Conservation (phyloP, 2,329 filamentous ascomycete genomes). For the Ophiostoma piceae region DNA sequence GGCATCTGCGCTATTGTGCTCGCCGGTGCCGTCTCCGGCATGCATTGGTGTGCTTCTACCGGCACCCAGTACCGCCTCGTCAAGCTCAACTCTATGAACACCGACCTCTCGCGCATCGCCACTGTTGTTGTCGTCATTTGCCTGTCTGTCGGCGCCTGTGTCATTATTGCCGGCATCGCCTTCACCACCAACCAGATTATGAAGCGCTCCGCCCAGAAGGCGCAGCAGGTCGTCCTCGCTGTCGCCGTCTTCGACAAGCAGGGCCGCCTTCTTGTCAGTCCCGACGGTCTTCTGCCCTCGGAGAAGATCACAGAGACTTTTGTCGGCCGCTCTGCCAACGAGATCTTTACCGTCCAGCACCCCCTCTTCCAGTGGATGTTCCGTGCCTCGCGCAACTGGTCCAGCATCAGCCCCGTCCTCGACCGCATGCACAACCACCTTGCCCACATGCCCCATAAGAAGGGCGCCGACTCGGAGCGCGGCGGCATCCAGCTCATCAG, state of each 20-base stretch:
- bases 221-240: slow-evolving; percentile 55
- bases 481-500: slow-evolving; percentile 41
- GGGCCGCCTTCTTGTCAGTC: slow-evolving; percentile 63
- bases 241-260: slow-evolving; percentile 62
- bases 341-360: slow-evolving; percentile 70
- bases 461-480: slow-evolving; percentile 27
- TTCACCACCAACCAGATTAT: slow-evolving; percentile 50
- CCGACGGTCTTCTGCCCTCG: slow-evolving; percentile 63
- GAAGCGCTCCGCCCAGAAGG: slow-evolving; percentile 51
- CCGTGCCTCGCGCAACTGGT: slow-evolving; percentile 73
- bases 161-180: slow-evolving; percentile 53
- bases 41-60: slow-evolving; percentile 77
- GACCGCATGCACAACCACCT: slow-evolving; percentile 69
- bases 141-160: slow-evolving; percentile 58
- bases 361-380: slow-evolving; percentile 85
- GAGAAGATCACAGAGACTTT: slow-evolving; percentile 76
- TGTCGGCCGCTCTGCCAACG: slow-evolving; percentile 56
- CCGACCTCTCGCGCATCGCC: slow-evolving; percentile 51
- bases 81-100: slow-evolving; percentile 38
- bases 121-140: slow-evolving; percentile 70
- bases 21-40: slow-evolving; percentile 70
- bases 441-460: slow-evolving; percentile 41
- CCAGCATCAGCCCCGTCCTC: slow-evolving; percentile 60
- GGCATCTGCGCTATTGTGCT: slow-evolving; percentile 61
- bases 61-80: slow-evolving; percentile 63